Base-by-base conservation (phyloP, 768 basidiomycete species). In the Kwoniella dendrophila region DNA sequence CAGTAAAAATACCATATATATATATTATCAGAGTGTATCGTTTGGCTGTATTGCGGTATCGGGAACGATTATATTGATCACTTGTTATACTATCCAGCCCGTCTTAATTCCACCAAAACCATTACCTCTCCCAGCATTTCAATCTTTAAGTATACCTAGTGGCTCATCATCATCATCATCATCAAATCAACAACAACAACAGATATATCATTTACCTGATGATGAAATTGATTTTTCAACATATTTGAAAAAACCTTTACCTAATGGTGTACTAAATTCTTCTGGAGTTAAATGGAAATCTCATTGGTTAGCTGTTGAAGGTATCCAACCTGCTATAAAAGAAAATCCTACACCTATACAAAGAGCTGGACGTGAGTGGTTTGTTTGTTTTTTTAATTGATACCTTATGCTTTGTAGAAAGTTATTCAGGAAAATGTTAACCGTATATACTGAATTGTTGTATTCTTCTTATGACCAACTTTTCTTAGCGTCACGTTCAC, bases 261-360 rank as follows among this genome's bases (percentile, higher is more conserved):
- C 75, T 1, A 63, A 67, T 18, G 69, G 71, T 10, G 32, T 73
- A 11, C 69, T 66, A 8, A 69, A 67, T 57, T 72, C 70, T 1
- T 69, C 71, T 1, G 75, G 76, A 2, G 77, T 78, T 11, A 71
- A 67, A 48, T 79, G 73, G 71, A 70, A 76, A 73, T 94, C 96
- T 1, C 96, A 99, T 76, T 99, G 96, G 96, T 84, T 99, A 32
- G 94, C 94, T 0, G 92, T 99, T 38, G 96, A 99, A 71, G 96
- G 96, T 26, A 90, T 99, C 12, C 96, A 98, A 73, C 94, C 95
- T 0, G 84, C 92, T n/a, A 90, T 95, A 51, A 90, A 91, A 12
- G 92, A 96, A 76, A 98, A 98, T 77, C 93, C 93, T 0, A 88
- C 70, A 1, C 66, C 71, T 4, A 56, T 51, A 12, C 55, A 63